Percentiles rank a stretch among this genome's conserved stretches.
Conservation (phyloP, 164 flowering plant species). For the Annona cherimola region DNA sequence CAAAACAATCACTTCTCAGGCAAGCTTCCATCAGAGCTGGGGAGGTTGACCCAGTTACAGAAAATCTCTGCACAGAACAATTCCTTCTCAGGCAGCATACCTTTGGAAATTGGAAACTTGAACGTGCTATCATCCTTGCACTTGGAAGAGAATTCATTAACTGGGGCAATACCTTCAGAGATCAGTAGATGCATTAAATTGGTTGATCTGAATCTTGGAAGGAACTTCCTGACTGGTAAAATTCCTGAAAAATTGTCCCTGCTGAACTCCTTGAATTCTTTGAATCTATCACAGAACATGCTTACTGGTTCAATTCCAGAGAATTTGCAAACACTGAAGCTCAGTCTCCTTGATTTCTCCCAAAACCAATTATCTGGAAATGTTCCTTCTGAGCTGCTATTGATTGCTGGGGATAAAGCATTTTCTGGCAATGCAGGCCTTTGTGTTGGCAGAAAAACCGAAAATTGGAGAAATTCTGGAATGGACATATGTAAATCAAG, state of each 20-base stretch:
- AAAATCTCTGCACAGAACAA: slow-evolving; percentile 51
- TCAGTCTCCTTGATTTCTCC: slow-evolving; percentile 76
- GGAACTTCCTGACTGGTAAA: slow-evolving; percentile 50
- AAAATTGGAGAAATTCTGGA: slow-evolving; percentile 14
- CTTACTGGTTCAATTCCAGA: slow-evolving; percentile 66
- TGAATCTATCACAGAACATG: slow-evolving; percentile 68
- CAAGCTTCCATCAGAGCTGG: slow-evolving; percentile 57
- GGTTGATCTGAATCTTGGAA: slow-evolving; percentile 69
- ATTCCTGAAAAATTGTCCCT: slow-evolving; percentile 47
- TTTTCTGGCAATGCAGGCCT: slow-evolving; percentile 56
- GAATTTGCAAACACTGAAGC: slow-evolving; percentile 43
- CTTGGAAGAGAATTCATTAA: slow-evolving; percentile 52
- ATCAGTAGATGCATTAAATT: slow-evolving; percentile 49
- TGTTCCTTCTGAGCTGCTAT: slow-evolving; percentile 50
- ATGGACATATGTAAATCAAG: slow-evolving; percentile 34
- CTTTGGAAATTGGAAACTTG: slow-evolving; percentile 46
- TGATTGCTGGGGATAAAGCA: slow-evolving; percentile 53
- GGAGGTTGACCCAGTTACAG: slow-evolving; percentile 39
- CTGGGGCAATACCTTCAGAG: slow-evolving; percentile 65
- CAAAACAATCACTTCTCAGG: slow-evolving; percentile 71
- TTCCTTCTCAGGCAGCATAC: slow-evolving; percentile 55
- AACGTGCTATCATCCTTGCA: slow-evolving; percentile 57
- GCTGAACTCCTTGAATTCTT: slow-evolving; percentile 66
- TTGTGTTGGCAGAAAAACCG: slow-evolving; percentile 38
- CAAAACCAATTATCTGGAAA: slow-evolving; percentile 57